phyloP scores from a whole-genome alignment of 1,139 yeast genomes.

The Sugiyamaella grinbergsii region DNA sequence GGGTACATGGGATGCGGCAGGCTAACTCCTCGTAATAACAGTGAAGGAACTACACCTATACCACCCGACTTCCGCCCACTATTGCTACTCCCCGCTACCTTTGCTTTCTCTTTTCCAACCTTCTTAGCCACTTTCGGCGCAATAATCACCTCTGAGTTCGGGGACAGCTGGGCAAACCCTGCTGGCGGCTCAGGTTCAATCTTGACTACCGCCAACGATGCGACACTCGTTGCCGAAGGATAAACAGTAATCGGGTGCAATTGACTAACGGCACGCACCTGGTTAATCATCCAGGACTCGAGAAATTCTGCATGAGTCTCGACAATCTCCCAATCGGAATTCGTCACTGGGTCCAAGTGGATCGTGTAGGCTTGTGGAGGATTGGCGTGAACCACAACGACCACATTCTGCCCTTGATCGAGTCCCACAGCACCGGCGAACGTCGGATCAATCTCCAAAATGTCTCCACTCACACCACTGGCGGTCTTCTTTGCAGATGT shows the following conservation, averaged over 20 bases:
- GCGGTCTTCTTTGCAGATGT: constrained; percentile 41
- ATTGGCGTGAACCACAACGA: constrained; percentile 46
- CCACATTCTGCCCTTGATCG: constrained; percentile 49
- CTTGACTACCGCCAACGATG: constrained; percentile 63
- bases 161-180: constrained; percentile 61
- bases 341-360: constrained; percentile 72
- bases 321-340: constrained; percentile 89
- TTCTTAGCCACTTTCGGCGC: constrained; percentile 69
- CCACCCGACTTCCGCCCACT: constrained; percentile 17
- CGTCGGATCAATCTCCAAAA: constrained; percentile 58
- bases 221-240: constrained; percentile 66
- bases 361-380: constrained; percentile 60
- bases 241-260: constrained; percentile 68
- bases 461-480: constrained; percentile 37
- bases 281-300: constrained; percentile 74
- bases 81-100: constrained; percentile 5
- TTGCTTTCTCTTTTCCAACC: constrained; percentile 20
- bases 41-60: constrained; percentile 41
- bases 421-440: constrained; percentile 52
- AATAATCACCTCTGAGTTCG: constrained; percentile 77
- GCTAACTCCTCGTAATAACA: constrained; percentile 57
- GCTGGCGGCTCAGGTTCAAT: constrained; percentile 52
- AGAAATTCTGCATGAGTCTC: constrained; percentile 78
- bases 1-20: constrained; percentile 50
- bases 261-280: constrained; percentile 71